Evolutionary conservation across 2,329 filamentous ascomycete species (phyloP).

Genomic region (Fusarium liriodendri): DNA sequence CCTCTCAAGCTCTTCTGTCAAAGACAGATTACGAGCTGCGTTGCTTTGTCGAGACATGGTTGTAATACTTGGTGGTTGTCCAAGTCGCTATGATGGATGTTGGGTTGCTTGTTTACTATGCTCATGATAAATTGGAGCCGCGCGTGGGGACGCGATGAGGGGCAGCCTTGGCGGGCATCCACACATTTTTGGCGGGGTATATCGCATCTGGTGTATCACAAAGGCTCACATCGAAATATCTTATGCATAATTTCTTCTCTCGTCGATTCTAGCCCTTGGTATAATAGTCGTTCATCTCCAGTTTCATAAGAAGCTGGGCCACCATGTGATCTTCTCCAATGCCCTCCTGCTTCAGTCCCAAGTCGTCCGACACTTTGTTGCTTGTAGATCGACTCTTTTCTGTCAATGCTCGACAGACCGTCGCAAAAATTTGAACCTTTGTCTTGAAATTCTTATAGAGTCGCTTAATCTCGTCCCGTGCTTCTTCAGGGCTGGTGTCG

Average conservation of each 20-base stretch:
- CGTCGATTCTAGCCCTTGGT: constrained; percentile 38
- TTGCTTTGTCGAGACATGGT: constrained; percentile 62
- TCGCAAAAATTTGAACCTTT: constrained; percentile 80
- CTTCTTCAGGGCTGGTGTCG: constrained; percentile 14
- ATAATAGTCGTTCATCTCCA: constrained; percentile 80
- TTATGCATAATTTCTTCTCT: not conserved
- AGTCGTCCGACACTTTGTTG: constrained; percentile 44
- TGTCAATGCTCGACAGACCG: constrained; percentile 74
- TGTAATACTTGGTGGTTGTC: not conserved
- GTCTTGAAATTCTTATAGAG: constrained; percentile 76
- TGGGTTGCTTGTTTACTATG: constrained; percentile 14
- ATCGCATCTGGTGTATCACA: not conserved
- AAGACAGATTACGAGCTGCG: constrained; percentile 71
- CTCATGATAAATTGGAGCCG: constrained; percentile 33
- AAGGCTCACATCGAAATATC: not conserved
- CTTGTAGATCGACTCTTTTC: constrained; percentile 66
- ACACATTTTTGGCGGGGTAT: constrained; percentile 26
- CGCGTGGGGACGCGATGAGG: constrained; percentile 50
- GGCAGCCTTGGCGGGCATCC: constrained; percentile 31
- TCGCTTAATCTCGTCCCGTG: constrained; percentile 44
- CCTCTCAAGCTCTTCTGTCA: constrained; percentile 95
- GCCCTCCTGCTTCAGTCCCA: constrained; percentile 51
- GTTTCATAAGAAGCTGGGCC: constrained; percentile 72
- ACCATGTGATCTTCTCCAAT: constrained; percentile 68
- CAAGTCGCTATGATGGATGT: constrained; percentile 8